Base-by-base conservation (phyloP, 805 yeast species). In the Clavispora fructus region DNA sequence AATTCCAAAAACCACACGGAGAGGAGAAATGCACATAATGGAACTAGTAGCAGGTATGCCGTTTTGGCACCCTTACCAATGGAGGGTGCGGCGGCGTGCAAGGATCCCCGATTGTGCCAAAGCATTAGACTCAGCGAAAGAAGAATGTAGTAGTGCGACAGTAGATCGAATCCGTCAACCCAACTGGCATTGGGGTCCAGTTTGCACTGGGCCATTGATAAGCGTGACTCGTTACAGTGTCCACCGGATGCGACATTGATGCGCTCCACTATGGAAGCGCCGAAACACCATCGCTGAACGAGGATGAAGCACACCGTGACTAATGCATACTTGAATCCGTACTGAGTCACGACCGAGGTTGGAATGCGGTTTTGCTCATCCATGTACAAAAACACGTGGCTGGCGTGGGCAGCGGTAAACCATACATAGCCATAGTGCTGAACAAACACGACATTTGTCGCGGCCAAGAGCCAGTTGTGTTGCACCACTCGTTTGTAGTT, bases 221-320 rank as follows among this genome's bases (percentile, higher is more conserved):
- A 32, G 43, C 13, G 12, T 3, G 12, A 26, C 2, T 16, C 6
- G 4, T 30, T 48, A 31, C 57, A 53, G 11, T 46, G 47, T 4
- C 57, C 57, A 2, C 58, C 58, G 2, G 51, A 47, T 10, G 48
- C 51, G 28, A 44, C 39, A 30, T 53, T 54, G 33, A 60, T 41
- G 17, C 71, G 50, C 32, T 65, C 70, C 39, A 64, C 62, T 4
- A 69, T 41, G 50, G 59, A 63, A 1, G 62, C 59, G 2, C 74
- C 74, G 42, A 68, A 65, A 41, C 57, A 65, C 73, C 74, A 68
- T 23, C 32, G 49, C 51, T 25, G 49, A 39, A 16, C 39, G 6
- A 17, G 58, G 39, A 33, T 50, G 45, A 7, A 53, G 35, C n/a
- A 43, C 32, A 41, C 23, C 7, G 37, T 16, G 7, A 17, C n/a